A percentile compares a stretch with the other conserved stretches of the same genome.
These are phyloP conservation scores for Coniella vitis DNA, from an alignment of 2,329 filamentous ascomycete genomes.

Conservation along the genomic window DNA sequence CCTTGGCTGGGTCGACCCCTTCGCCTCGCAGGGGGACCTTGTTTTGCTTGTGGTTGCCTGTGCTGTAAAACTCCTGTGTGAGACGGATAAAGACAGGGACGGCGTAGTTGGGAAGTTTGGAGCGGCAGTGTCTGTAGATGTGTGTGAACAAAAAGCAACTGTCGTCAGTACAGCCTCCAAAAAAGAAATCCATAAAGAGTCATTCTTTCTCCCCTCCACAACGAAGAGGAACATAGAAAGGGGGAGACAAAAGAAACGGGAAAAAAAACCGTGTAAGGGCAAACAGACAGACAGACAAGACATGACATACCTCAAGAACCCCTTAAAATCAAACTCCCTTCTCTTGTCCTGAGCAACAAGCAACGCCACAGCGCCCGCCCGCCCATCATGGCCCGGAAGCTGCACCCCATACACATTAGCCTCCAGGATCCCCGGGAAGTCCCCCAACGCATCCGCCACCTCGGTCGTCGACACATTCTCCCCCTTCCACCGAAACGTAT, in stretches of 20 bases:
- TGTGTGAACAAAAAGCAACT: neutral
- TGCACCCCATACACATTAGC: slow-evolving; percentile 65
- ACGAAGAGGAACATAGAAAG: no score
- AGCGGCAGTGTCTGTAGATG: slow-evolving; percentile 40
- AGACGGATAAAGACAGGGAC: slow-evolving; percentile 68
- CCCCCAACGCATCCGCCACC: slow-evolving; percentile 57
- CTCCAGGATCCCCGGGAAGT: slow-evolving; percentile 52
- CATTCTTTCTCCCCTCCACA: no score
- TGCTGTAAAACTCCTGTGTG: slow-evolving; percentile 50
- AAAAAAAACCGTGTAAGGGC: no score
- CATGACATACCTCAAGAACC: slow-evolving; percentile 44
- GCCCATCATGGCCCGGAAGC: slow-evolving; percentile 60
- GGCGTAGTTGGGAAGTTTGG: slow-evolving; percentile 63
- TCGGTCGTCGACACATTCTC: slow-evolving; percentile 63
- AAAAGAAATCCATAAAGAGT: no score
- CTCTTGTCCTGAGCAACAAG: slow-evolving; percentile 45
- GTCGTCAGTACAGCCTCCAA: neutral
- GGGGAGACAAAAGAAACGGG: no score
- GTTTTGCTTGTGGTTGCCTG: slow-evolving; percentile 76
- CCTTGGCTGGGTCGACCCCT: slow-evolving; percentile 52
- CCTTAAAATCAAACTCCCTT: slow-evolving; percentile 50
- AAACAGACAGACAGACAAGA: neutral
- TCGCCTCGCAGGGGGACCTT: slow-evolving; percentile 64
- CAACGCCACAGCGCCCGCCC: slow-evolving; percentile 58
- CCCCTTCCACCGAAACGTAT: slow-evolving; percentile 70